Evolutionary conservation across 306 rosid genomes (phyloP), one percentile per base, ranked within the genome.

Genomic region (Fagus sylvatica): DNA sequence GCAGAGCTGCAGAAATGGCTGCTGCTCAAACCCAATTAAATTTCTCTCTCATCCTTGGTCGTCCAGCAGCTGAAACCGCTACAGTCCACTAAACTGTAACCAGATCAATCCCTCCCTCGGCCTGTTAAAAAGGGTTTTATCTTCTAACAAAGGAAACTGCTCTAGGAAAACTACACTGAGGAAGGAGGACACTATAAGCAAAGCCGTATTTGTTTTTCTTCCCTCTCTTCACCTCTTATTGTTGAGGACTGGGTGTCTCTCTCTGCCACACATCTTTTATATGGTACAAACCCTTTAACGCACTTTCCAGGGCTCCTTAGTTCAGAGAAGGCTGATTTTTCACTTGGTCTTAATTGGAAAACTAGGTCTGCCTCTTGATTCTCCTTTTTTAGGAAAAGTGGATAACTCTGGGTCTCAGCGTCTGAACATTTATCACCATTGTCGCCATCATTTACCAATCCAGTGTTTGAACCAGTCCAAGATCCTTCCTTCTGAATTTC

Each of bases 201-300:
- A 66, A 88, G 94, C 65, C 76, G 75, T 28, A 82, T 68, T 19
- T 89, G 82, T 76, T 88, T 81, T 75, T 75, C 87, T 53, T 89
- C 85, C 54, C 90, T 76, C 43, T 85, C 84, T 61, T 86, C 85
- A 5, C 43, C 54, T 39, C 64, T 70, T 13, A 80, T 39, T 56
- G 66, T 6, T 30, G 81, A 74, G 64, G 79, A 68, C 16, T 72
- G 72, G 16, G 36, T 74, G 13, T 81, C 87, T 74, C 85, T 84
- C 79, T 81, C 88, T 72, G 84, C 49, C 61, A 83, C 30, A 81
- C 90, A 85, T 72, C 97, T 88, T 86, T 93, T 93, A 51, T 91
- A 91, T 64, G 97, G 97, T 1, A 91, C 84, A 85, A 91, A 93
- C 46, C 94, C 97, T 88, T 81, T 85, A 4, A 74, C 79, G 55